Conservation (phyloP, 768 basidiomycete species). For the Suillus alpinus region DNA sequence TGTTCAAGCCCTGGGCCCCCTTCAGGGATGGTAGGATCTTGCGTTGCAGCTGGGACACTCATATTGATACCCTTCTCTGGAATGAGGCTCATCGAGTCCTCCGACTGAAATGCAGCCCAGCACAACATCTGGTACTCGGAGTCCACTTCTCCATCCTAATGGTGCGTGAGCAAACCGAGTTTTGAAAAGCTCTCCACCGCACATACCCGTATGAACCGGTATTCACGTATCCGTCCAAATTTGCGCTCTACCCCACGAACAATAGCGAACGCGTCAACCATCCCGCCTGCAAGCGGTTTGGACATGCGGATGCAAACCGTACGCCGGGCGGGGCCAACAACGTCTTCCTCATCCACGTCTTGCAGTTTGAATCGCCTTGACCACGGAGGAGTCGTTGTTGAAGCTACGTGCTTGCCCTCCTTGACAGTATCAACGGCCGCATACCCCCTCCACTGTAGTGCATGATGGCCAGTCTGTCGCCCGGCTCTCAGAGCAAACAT, state of each 20-base stretch:
- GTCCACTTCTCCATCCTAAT: slow-evolving; percentile 47
- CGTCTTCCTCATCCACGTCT: neutral
- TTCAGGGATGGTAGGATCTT: slow-evolving; percentile 14
- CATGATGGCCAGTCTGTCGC: slow-evolving; percentile 10
- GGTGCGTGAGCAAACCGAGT: neutral
- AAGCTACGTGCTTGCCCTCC: neutral
- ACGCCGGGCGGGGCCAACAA: slow-evolving; percentile 8
- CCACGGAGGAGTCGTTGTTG: neutral
- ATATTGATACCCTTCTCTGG: slow-evolving; percentile 28
- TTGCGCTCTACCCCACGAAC: slow-evolving; percentile 55
- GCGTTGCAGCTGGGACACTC: slow-evolving; percentile 26
- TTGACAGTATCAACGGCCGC: neutral
- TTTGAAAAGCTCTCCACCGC: neutral
- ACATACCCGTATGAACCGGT: slow-evolving; percentile 6
- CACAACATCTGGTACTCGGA: slow-evolving; percentile 42
- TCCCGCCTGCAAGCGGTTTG: slow-evolving; percentile 36
- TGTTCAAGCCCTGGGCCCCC: slow-evolving; percentile 36
- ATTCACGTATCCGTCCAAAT: slow-evolving; percentile 46
- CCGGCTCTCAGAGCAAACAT: slow-evolving; percentile 17
- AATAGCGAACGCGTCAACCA: slow-evolving; percentile 49
- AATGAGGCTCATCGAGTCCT: slow-evolving; percentile 38
- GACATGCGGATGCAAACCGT: slow-evolving; percentile 42
- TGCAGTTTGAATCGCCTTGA: neutral
- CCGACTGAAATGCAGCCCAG: slow-evolving; percentile 45
- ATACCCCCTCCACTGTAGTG: slow-evolving; percentile 4